Evolutionary conservation across 2,329 filamentous ascomycete genomes (phyloP), one percentile per base, ranked within the genome.

Genomic region (Scopulariopsis brevicaulis): DNA sequence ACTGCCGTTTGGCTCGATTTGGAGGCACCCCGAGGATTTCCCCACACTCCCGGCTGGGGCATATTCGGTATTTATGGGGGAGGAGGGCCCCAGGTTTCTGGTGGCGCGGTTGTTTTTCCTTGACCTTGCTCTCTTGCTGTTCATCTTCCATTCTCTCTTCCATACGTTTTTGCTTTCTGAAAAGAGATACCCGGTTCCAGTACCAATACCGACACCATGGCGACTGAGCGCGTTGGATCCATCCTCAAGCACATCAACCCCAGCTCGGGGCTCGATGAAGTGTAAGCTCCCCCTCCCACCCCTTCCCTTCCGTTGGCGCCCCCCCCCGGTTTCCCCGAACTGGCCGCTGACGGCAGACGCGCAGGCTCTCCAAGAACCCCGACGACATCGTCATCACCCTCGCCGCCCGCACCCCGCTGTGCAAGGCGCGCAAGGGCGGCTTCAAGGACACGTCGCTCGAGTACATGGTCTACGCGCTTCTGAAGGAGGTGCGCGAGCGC

Each of bases 341-440:
- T 4, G 28, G 28, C 4, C 28, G 28, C 28, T 32, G 28, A 32
- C 28, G 34, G 14, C 34, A 37, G 34, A 50, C 3, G 18, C 24
- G 51, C 60, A 96, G 91, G 68, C 91, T 89, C 59, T 85, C 89
- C 65, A 92, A 97, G 79, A 95, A 96, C 73, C 84, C 92, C 64
- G 93, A 97, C 71, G 94, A 99, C 77, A 81, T 99, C 58, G 94
- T 99, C 70, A 96, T 97, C 69, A 99, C 94, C 8, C 83, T 95
- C 59, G 93, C 93, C 32, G 78, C 92, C 66, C 89, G 94, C 59
- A 96, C 93, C 32, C 91, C 94, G 0, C 81, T 99, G 62, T 81
- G 87, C 69, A 97, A 96, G 77, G 91, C 83, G 56, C 81, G 80
- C 71, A 96, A 96, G 80, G 93, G 94, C 63, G 90, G 91, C 50